Conservation (phyloP, 208 protist genomes). For the Balamuthia mandrillaris region DNA sequence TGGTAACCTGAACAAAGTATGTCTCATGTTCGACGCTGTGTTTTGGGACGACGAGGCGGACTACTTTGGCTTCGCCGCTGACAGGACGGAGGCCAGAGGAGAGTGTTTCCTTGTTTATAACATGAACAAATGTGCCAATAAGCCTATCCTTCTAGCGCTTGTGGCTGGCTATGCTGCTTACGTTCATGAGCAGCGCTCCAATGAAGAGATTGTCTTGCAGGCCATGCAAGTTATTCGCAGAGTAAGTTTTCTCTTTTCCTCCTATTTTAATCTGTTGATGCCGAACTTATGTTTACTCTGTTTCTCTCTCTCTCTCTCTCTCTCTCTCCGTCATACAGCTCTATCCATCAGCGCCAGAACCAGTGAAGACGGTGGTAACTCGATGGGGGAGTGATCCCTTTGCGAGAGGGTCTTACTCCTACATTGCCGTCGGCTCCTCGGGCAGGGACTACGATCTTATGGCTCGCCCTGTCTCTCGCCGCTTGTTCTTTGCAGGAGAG, state of each 20-base stretch:
- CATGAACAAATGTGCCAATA: conserved; percentile 33
- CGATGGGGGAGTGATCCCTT: conserved; percentile 11
- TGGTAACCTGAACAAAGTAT: conserved; percentile 36
- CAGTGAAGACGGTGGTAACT: conserved; percentile 4
- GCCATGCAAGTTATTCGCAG: conserved; percentile 12
- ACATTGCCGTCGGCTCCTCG: conserved; percentile 15
- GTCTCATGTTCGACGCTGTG: not conserved
- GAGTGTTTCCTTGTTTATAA: conserved; percentile 39
- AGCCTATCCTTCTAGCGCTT: conserved; percentile 16
- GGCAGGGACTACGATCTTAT: conserved; percentile 33
- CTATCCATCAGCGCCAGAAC: conserved; percentile 6
- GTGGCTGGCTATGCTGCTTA: conserved; percentile 31
- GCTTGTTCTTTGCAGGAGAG: conserved; percentile 33
- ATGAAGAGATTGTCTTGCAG: conserved; percentile 22
- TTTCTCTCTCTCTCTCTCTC: not conserved
- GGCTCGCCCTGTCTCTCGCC: conserved; percentile 18
- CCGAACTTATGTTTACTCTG: not conserved
- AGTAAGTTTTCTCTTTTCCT: not conserved
- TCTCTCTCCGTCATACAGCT: not conserved
- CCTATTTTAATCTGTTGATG: not conserved
- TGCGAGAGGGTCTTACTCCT: conserved; percentile 25
- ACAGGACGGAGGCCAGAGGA: not conserved
- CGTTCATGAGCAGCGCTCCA: not conserved
- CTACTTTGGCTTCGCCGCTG: conserved; percentile 27
- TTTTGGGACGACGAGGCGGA: conserved; percentile 39